Conservation (phyloP, 2,329 filamentous ascomycete species). For the Fusarium penzigii region DNA sequence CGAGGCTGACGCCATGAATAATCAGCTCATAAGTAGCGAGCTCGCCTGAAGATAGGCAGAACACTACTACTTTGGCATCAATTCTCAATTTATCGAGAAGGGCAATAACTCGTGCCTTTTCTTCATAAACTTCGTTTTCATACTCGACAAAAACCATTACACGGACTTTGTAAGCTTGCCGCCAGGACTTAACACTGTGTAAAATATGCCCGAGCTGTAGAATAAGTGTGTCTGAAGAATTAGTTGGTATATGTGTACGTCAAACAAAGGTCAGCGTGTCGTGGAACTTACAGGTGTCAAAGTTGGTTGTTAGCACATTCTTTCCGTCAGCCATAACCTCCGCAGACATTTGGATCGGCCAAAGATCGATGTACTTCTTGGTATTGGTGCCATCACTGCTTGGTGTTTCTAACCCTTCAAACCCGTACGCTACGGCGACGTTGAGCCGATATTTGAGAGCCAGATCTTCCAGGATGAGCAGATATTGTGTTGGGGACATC, state of each 20-base stretch:
- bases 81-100: constrained; percentile 81
- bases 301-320: constrained; percentile 79
- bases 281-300: constrained; percentile 73
- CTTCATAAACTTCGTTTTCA: constrained; percentile 79
- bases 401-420: constrained; percentile 74
- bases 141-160: constrained; percentile 90
- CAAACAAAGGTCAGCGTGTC: not conserved
- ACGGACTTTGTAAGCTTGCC: constrained; percentile 68
- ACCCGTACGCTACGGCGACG: constrained; percentile 81
- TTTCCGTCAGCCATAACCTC: constrained; percentile 70
- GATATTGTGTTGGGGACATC: constrained; percentile 71
- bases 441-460: constrained; percentile 78
- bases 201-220: constrained; percentile 84
- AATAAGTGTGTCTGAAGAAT: constrained; percentile 66
- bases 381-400: constrained; percentile 55
- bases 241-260: constrained; percentile 6
- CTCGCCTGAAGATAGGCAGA: constrained; percentile 75
- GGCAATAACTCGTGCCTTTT: constrained; percentile 69
- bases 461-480: constrained; percentile 82
- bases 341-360: constrained; percentile 93
- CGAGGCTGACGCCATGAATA: constrained; percentile 65
- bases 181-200: constrained; percentile 79
- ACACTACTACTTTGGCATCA: constrained; percentile 75
- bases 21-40: constrained; percentile 76
- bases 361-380: constrained; percentile 83